These are phyloP conservation scores for Tolypocladium pustulatum DNA, from an alignment of 2,329 filamentous ascomycete genomes.

Conservation along the genomic window DNA sequence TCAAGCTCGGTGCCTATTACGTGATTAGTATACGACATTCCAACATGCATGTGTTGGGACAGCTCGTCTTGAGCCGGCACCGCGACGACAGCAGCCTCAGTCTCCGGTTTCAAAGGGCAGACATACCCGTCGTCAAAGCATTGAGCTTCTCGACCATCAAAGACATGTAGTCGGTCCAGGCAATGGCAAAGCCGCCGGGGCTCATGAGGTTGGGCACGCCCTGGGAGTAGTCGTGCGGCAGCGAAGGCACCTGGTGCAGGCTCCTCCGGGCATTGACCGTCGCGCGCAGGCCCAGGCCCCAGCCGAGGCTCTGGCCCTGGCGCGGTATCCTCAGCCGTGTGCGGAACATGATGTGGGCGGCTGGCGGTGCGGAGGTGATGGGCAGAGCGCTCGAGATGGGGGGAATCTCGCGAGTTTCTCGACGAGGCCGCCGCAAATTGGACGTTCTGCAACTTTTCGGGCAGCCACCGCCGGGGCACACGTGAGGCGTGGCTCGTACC, in stretches of 20 bases:
- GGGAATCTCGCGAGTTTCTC: background rate
- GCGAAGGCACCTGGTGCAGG: constrained; percentile 35
- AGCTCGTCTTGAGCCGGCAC: background rate
- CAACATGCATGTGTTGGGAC: background rate
- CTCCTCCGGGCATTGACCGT: constrained; percentile 25
- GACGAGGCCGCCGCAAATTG: background rate
- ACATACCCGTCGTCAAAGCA: constrained; percentile 57
- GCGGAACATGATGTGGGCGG: constrained; percentile 33
- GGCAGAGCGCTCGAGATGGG: background rate
- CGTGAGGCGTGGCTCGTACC: background rate
- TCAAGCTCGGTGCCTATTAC: constrained; percentile 52
- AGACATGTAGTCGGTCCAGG: constrained; percentile 76
- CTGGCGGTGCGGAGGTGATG: background rate
- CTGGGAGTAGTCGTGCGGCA: constrained; percentile 34
- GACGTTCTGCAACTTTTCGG: background rate
- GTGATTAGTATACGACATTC: background rate
- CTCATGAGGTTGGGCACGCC: constrained; percentile 64
- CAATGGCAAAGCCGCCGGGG: constrained; percentile 56
- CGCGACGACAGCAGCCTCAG: background rate
- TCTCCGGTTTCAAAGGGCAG: background rate
- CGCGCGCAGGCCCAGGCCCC: constrained; percentile 23
- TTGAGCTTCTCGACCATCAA: constrained; percentile 70
- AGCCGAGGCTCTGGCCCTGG: constrained; percentile 21
- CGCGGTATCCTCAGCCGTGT: constrained; percentile 43
- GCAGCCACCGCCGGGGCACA: background rate